These are phyloP conservation scores for Sugiyamaella qingdaonensis DNA, from an alignment of 805 yeast species.

Conservation along the genomic window DNA sequence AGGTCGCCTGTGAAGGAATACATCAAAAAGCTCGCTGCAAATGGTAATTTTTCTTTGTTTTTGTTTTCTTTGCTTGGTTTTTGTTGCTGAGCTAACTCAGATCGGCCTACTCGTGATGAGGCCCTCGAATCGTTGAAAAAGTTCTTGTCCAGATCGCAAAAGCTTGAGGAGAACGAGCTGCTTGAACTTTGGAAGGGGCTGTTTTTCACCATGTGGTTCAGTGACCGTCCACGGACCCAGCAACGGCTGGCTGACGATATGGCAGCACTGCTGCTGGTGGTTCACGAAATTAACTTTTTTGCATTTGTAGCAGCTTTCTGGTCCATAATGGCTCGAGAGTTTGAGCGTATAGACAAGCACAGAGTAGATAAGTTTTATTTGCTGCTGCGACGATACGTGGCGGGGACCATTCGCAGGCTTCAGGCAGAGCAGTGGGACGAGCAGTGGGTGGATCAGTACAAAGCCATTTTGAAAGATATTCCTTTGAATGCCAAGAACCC, in stretches of 20 bases:
- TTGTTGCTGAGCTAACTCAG: conserved; percentile 22
- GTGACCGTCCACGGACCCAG: conserved; percentile 91
- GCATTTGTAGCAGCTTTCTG: conserved; percentile 72
- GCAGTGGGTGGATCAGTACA: conserved; percentile 38
- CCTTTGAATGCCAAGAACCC: conserved; percentile 47
- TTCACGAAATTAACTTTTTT: conserved; percentile 40
- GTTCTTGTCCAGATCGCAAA: conserved; percentile 46
- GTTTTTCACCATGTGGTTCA: conserved; percentile 92
- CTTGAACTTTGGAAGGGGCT: conserved; percentile 96
- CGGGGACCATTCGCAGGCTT: conserved; percentile 59
- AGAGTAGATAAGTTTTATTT: conserved; percentile 84
- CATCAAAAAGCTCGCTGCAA: conserved; percentile 79
- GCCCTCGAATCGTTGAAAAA: conserved; percentile 63
- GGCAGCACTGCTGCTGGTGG: conserved; percentile 45
- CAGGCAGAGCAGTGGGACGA: conserved; percentile 51
- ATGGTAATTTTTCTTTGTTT: conserved; percentile 27
- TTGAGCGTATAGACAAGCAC: conserved; percentile 77
- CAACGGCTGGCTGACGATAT: conserved; percentile 73
- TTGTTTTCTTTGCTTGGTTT: background rate
- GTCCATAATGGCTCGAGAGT: conserved; percentile 71
- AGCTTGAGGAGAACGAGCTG: conserved; percentile 47
- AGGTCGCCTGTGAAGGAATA: conserved; percentile 13
- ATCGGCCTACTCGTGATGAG: conserved; percentile 66
- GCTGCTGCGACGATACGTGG: conserved; percentile 71
- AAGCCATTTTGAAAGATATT: conserved; percentile 40